Evolutionary conservation across 257 asterid genomes (phyloP).

Genomic region (Dorcoceras hygrometricum): DNA sequence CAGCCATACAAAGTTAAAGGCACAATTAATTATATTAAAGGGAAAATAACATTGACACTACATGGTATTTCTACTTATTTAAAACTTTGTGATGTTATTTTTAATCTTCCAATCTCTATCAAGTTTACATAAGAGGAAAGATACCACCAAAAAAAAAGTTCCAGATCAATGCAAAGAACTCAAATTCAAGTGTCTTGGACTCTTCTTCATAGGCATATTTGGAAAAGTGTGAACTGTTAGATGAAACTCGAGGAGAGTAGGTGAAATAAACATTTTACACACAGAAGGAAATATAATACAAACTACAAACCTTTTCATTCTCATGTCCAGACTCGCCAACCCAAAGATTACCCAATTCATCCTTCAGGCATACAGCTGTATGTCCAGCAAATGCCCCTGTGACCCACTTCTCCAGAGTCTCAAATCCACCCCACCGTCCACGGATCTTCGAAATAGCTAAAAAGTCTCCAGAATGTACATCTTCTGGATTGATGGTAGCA

Average conservation of each 20-base stretch:
- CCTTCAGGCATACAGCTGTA: conserved; percentile 95
- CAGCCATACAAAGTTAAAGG: background rate
- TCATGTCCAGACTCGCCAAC: conserved; percentile 99
- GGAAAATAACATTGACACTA: background rate
- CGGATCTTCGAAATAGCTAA: conserved; percentile 95
- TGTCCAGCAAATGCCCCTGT: conserved; percentile 99
- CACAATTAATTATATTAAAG: background rate
- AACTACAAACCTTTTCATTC: conserved; percentile 74
- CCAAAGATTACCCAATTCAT: conserved; percentile 80
- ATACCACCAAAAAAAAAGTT: background rate
- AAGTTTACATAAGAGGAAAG: background rate
- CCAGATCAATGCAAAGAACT: background rate
- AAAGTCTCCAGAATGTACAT: conserved; percentile 93
- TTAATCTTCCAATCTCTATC: background rate
- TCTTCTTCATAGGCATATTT: background rate
- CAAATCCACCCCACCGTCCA: conserved; percentile 99
- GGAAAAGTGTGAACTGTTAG: background rate
- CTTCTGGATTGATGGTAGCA: conserved; percentile 66
- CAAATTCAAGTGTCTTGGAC: background rate
- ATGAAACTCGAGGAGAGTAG: conserved; percentile 7
- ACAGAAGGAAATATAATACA: background rate
- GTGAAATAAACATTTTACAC: background rate
- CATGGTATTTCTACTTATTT: background rate
- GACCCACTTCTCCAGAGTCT: conserved; percentile 99
- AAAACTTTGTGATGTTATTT: background rate